Conservation (phyloP, 139 green algal genomes). For the Nannochloris sp. region DNA sequence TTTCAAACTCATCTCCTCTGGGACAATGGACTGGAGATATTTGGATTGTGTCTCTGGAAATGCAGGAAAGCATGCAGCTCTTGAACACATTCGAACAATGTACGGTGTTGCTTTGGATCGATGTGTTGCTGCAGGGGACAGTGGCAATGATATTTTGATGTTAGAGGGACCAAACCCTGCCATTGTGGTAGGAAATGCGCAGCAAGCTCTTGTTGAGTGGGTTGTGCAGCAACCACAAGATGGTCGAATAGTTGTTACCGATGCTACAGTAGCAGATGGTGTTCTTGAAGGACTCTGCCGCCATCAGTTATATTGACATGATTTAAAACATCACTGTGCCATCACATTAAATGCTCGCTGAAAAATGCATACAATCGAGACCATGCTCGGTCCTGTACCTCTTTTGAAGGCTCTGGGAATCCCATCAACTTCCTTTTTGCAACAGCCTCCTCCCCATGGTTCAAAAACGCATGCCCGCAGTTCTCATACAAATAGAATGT, state of each 20-base stretch:
- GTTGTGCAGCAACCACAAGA: conserved; percentile 48
- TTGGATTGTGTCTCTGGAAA: conserved; percentile 64
- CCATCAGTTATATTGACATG: conserved; percentile 54
- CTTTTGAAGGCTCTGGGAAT: conserved; percentile 18
- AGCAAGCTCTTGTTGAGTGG: conserved; percentile 63
- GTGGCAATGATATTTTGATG: conserved; percentile 90
- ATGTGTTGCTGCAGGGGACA: conserved; percentile 83
- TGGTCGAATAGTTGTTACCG: conserved; percentile 43
- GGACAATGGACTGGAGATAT: conserved; percentile 71
- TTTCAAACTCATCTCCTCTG: conserved; percentile 69
- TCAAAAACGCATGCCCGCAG: conserved; percentile 51
- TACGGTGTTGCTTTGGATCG: conserved; percentile 44
- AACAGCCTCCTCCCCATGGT: conserved; percentile 10
- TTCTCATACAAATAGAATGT: conserved; percentile 40
- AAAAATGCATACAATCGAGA: conserved; percentile 15
- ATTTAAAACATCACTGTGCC: no score
- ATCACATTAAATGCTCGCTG: conserved; percentile 13
- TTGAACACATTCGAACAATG: conserved; percentile 64
- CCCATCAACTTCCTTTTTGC: conserved; percentile 20
- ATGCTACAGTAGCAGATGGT: conserved; percentile 47
- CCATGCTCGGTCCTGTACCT: conserved; percentile 17
- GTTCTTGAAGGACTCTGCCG: conserved; percentile 63
- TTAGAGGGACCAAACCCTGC: conserved; percentile 45
- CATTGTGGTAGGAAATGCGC: conserved; percentile 77
- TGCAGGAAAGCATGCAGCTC: conserved; percentile 73